Evolutionary conservation across 1,284 basidiomycete species (phyloP), one percentile per base, ranked within the genome.

Genomic region (Rhodotorula glutinis): DNA sequence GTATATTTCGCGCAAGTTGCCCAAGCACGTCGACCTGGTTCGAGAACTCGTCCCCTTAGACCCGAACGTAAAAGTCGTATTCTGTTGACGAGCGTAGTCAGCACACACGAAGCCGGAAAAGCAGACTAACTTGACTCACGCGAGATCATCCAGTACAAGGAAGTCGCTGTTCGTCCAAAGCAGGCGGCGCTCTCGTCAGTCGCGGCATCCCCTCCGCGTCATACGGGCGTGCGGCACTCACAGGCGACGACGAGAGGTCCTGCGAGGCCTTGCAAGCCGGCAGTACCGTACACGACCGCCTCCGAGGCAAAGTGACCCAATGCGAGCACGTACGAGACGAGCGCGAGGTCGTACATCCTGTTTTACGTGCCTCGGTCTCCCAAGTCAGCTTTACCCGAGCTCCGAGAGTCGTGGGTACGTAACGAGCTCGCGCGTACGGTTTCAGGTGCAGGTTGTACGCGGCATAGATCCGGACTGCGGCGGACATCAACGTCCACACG

Each of bases 291-390:
- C 72, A 95, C 84, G 75, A 93, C 79, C 63, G 91, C 79, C 80
- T 98, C 95, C 33, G 90, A 88, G 43, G 84, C 83, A 77, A 96
- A 97, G 81, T 98, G 95, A 17, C 83, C 85, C 72, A 94, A 89
- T 0, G 92, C 94, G 74, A 97, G 86, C 68, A 91, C 85, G 80
- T 94, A 98, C 44, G 90, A 89, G 77, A 89, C 83, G 70, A 95
- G 81, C 23, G 91, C 85, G 79, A 98, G 87, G 78, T 95, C 87
- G 80, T 97, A 98, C 30, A 92, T 80, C n/a, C 92, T 95, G 74
- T 13, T 49, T 25, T 5, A n/a, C n/a, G n/a, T n/a, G n/a, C n/a
- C n/a, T n/a, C n/a, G n/a, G n/a, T n/a, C n/a, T n/a, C n/a, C n/a
- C n/a, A n/a, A n/a, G n/a, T n/a, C n/a, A n/a, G n/a, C n/a, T n/a